Conservation (phyloP, 768 basidiomycete genomes). For the Tubosaeta sp. region DNA sequence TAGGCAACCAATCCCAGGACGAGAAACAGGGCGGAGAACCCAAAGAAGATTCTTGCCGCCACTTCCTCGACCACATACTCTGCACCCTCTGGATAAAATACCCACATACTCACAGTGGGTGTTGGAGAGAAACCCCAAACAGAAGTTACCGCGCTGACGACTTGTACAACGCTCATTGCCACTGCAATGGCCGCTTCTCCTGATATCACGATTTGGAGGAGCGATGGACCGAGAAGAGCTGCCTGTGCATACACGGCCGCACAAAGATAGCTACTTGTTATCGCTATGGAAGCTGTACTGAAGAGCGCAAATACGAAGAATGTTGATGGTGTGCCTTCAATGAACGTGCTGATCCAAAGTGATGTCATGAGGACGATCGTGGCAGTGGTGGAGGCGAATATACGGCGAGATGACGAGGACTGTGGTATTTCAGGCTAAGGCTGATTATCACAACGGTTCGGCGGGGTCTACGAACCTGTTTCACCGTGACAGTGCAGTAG, state of each 20-base stretch:
- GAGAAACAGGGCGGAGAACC: conserved; percentile 61
- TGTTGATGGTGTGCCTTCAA: conserved; percentile 44
- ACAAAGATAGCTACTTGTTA: conserved; percentile 68
- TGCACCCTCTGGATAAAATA: background rate
- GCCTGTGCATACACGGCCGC: conserved; percentile 72
- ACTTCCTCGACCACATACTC: conserved; percentile 48
- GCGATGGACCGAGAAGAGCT: conserved; percentile 67
- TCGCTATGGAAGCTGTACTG: conserved; percentile 57
- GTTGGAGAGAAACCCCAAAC: conserved; percentile 39
- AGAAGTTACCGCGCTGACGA: conserved; percentile 56
- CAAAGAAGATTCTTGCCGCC: conserved; percentile 68
- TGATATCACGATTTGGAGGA: conserved; percentile 70
- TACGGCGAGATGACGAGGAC: conserved; percentile 55
- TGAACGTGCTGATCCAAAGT: conserved; percentile 61
- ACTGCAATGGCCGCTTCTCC: conserved; percentile 83
- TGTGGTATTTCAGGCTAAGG: conserved; percentile 24
- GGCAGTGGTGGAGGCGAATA: conserved; percentile 45
- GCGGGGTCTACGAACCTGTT: conserved; percentile 43
- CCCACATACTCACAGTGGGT: background rate
- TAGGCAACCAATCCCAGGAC: conserved; percentile 49
- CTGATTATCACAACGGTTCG: background rate
- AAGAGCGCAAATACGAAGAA: conserved; percentile 67
- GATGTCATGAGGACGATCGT: conserved; percentile 52
- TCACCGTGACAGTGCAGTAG: conserved; percentile 64
- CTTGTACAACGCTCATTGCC: conserved; percentile 68